Evolutionary conservation across 768 basidiomycete genomes (phyloP), one percentile per base, ranked within the genome.

Genomic region (Rhodotorula taiwanensis): DNA sequence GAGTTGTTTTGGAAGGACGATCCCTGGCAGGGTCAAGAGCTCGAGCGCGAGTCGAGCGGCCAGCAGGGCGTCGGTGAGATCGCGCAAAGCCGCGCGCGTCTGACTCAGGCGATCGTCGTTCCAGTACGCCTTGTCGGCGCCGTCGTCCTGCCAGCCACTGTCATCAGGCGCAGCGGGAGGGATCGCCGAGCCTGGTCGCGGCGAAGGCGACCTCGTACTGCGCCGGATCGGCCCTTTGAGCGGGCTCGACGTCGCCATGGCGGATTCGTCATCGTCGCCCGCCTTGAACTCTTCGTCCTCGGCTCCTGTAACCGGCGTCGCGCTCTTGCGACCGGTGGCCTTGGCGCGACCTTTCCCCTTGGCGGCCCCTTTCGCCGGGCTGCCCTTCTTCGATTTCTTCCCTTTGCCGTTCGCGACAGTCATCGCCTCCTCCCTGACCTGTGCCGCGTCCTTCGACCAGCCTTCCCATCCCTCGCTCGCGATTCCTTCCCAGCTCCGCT

Each of bases 401-500:
- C 34, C 54, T 58, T 44, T 54, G 4, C 23, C 48, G 36, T 50
- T 61, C 31, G 28, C 52, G 41, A 7, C 20, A 39, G 20, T 30
- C 44, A 1, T 14, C 28, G 8, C 7, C 49, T 43, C 56, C 44
- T 60, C 56, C 14, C 47, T 33, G 43, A 55, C 39, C 31, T 39
- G 33, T 30, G 18, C 20, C 23, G 59, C 62, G 13, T 60, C 62
- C n/a, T 3, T n/a, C 70, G 76, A 78, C 67, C 95, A 89, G 0
- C 87, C 86, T 63, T 86, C 86, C 14, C 88, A 63, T 64, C 85
- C 84, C 73, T 91, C 87, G 5, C 21, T 34, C 9, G 31, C 34
- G 0, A 84, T 86, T 4, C 83, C 81, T 66, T 81, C 83, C 55
- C 93, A 84, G 54, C 83, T 86, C 42, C 91, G 80, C 70, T 89